Evolutionary conservation across 169 alveolate genomes (phyloP).

Genomic region (Perkinsus chesapeaki): DNA sequence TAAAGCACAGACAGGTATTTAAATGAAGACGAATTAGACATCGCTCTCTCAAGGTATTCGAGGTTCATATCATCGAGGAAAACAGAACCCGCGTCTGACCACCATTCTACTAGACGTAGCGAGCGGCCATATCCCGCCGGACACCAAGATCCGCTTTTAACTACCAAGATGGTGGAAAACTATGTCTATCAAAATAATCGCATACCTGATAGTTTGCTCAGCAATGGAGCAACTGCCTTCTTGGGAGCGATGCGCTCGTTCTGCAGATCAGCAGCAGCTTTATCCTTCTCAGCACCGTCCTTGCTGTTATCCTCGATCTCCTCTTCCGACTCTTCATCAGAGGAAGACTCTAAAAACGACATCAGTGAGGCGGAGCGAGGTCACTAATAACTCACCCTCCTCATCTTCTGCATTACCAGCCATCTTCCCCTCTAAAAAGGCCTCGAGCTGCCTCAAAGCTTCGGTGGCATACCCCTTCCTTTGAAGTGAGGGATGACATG

Average conservation of each 20-base stretch:
- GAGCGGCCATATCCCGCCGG: no score
- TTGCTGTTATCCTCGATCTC: neutral
- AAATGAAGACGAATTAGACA: no score
- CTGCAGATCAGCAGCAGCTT: neutral
- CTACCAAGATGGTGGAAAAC: no score
- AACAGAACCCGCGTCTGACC: no score
- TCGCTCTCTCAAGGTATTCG: no score
- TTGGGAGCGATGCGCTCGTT: neutral
- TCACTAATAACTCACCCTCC: no score
- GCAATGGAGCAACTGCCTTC: neutral
- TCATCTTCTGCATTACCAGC: neutral
- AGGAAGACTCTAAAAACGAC: neutral
- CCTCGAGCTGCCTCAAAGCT: conserved; percentile 66
- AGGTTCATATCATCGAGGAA: no score
- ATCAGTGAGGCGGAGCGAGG: no score
- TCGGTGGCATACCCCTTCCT: conserved; percentile 91
- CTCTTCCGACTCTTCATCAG: neutral
- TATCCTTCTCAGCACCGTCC: neutral
- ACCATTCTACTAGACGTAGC: no score
- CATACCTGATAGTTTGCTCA: neutral
- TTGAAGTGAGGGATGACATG: conserved; percentile 90
- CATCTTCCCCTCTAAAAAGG: neutral
- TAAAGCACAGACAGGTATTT: no score
- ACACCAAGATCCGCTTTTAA: no score
- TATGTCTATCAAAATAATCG: no score